Evolutionary conservation across 352 stramenopile species (phyloP).

Genomic region (Globisporangium alternatum): DNA sequence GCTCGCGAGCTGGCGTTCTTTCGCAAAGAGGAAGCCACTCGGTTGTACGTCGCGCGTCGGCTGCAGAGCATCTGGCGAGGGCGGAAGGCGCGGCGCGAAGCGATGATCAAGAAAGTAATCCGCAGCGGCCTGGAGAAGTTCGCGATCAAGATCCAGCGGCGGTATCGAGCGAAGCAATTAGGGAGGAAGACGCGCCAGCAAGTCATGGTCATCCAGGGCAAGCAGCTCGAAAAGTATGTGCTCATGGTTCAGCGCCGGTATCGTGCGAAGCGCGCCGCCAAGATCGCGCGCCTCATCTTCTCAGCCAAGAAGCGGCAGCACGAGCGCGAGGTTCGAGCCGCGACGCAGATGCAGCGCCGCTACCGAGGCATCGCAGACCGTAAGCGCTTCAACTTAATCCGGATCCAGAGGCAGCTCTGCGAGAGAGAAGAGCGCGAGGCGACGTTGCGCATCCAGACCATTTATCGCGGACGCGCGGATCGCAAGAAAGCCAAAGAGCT

Average conservation of each 20-base stretch:
- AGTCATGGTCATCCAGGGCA: slow-evolving; percentile 35
- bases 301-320: slow-evolving; percentile 26
- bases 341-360: slow-evolving; percentile 48
- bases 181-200: slow-evolving; percentile 30
- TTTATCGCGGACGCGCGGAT: slow-evolving; percentile 49
- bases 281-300: slow-evolving; percentile 40
- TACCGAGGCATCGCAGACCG: slow-evolving; percentile 39
- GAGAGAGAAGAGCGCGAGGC: slow-evolving; percentile 35
- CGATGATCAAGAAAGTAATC: slow-evolving; percentile 46
- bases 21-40: slow-evolving; percentile 36
- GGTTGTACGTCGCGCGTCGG: slow-evolving; percentile 37
- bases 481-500: slow-evolving; percentile 39
- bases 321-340: slow-evolving; percentile 37
- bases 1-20: slow-evolving; percentile 28
- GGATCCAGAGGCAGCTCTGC: slow-evolving; percentile 29
- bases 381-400: slow-evolving; percentile 34
- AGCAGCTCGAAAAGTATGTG: slow-evolving; percentile 41
- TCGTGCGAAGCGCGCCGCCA: slow-evolving; percentile 42
- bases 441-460: slow-evolving; percentile 51
- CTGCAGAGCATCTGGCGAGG: slow-evolving; percentile 76
- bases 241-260: slow-evolving; percentile 59
- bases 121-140: slow-evolving; percentile 41
- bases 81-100: slow-evolving; percentile 39
- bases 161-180: slow-evolving; percentile 47
- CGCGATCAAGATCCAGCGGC: slow-evolving; percentile 63